Conservation (phyloP, 169 alveolate species). For the Cystoisospora suis region DNA sequence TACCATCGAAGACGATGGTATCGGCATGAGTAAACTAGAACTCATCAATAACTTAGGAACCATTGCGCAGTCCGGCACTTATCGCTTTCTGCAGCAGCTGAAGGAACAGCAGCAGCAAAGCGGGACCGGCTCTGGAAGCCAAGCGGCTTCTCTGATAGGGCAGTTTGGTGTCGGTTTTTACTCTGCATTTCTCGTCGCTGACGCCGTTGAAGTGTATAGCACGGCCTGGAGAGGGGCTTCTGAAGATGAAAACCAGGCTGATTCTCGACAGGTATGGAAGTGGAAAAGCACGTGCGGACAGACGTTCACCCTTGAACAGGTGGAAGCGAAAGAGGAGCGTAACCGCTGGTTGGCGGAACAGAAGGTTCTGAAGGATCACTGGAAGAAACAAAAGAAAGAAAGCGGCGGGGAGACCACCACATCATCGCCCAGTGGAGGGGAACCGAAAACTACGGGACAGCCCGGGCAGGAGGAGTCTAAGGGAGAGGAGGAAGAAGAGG, state of each 20-base stretch:
- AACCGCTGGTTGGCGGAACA: conserved; percentile 1
- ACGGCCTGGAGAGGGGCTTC: conserved; percentile 78
- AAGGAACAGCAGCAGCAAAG: conserved; percentile 70
- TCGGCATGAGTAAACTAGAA: conserved; percentile 99
- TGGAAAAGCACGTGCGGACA: conserved; percentile 97
- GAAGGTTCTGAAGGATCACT: background rate
- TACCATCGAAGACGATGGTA: conserved; percentile 95
- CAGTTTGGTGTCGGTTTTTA: conserved; percentile 99
- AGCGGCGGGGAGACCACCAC: background rate
- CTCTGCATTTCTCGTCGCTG: conserved; percentile 98
- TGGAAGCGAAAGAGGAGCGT: conserved; percentile 37
- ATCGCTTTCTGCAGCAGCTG: conserved; percentile 98
- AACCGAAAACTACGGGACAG: conserved; percentile 82
- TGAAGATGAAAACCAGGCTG: conserved; percentile 66
- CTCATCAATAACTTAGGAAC: conserved; percentile 98
- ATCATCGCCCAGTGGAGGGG: background rate
- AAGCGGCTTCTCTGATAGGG: conserved; percentile 90
- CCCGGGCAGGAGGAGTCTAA: too few species aligned
- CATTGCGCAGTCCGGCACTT: conserved; percentile 98
- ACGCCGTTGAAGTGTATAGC: conserved; percentile 95
- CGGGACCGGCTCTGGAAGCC: conserved; percentile 47
- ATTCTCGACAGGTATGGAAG: conserved; percentile 87
- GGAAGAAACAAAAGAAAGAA: conserved; percentile 25
- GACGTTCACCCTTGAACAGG: conserved; percentile 79
- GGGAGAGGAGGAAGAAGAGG: conserved; percentile 74